Percentiles rank a stretch among this genome's conserved stretches.
Evolutionary conservation across 1,284 basidiomycete genomes (phyloP).

Genomic region (Cystobasidium sp.): DNA sequence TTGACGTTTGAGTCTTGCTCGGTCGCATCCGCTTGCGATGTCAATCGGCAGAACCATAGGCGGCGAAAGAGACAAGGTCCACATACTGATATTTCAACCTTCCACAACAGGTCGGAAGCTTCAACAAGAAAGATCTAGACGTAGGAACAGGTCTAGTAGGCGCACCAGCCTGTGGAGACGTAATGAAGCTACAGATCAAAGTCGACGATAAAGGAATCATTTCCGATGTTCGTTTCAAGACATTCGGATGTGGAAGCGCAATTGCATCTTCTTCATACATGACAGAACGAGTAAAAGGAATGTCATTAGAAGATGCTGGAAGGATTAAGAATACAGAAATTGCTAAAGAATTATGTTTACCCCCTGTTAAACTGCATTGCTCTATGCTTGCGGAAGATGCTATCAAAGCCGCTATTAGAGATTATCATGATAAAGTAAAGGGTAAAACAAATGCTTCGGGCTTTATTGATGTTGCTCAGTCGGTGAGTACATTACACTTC

Average conservation of each 20-base stretch:
- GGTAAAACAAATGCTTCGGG: slow-evolving; percentile 58
- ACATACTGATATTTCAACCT: neutral
- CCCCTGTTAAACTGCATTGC: slow-evolving; percentile 77
- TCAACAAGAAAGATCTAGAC: slow-evolving; percentile 85
- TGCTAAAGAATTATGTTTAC: slow-evolving; percentile 91
- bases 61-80: neutral
- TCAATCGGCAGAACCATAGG: neutral
- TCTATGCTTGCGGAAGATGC: slow-evolving; percentile 95
- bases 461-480: slow-evolving; percentile 77
- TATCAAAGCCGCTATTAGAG: slow-evolving; percentile 74
- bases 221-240: slow-evolving; percentile 98
- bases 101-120: slow-evolving; percentile 78
- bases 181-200: slow-evolving; percentile 80
- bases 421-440: slow-evolving; percentile 66
- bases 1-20: slow-evolving; percentile 52
- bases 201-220: slow-evolving; percentile 93
- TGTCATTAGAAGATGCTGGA: slow-evolving; percentile 64
- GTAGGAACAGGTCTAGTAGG: slow-evolving; percentile 98
- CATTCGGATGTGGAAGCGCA: slow-evolving; percentile 94
- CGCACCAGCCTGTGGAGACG: slow-evolving; percentile 83
- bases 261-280: slow-evolving; percentile 96
- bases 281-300: slow-evolving; percentile 77
- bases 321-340: slow-evolving; percentile 99
- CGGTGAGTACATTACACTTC: slow-evolving; percentile 54
- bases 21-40: neutral